phyloP scores from a whole-genome alignment of 2,329 filamentous ascomycete genomes.

The Diaporthe citrichinensis region DNA sequence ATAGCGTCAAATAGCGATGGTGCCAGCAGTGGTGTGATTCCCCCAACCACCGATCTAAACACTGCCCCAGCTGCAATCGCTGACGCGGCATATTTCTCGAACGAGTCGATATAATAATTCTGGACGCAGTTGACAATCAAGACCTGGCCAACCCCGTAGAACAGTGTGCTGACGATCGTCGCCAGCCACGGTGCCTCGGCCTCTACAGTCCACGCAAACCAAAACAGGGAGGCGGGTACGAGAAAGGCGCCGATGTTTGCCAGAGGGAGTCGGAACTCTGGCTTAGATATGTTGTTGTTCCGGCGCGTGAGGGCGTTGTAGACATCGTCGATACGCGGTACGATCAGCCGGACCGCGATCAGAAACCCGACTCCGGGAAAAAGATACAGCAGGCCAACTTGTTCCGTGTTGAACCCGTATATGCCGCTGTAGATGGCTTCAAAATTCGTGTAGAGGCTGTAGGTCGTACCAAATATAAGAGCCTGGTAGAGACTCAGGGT shows the following conservation, averaged over 20 bases:
- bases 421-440: slow-evolving; percentile 34
- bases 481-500: slow-evolving; percentile 37
- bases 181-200: slow-evolving; percentile 49
- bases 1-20: slow-evolving; percentile 31
- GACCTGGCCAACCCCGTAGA: slow-evolving; percentile 66
- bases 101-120: slow-evolving; percentile 67
- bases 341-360: slow-evolving; percentile 34
- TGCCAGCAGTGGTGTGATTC: slow-evolving; percentile 33
- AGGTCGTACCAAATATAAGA: slow-evolving; percentile 35
- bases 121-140: slow-evolving; percentile 66
- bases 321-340: slow-evolving; percentile 37
- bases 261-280: slow-evolving; percentile 34
- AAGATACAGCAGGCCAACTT: slow-evolving; percentile 36
- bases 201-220: slow-evolving; percentile 48
- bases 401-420: slow-evolving; percentile 37
- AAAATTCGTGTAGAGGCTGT: slow-evolving; percentile 38
- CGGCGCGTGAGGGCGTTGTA: slow-evolving; percentile 31
- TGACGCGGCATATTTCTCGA: slow-evolving; percentile 49
- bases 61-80: slow-evolving; percentile 57
- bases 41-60: slow-evolving; percentile 42
- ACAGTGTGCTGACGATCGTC: slow-evolving; percentile 63
- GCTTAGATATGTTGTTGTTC: slow-evolving; percentile 34
- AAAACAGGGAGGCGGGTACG: slow-evolving; percentile 59
- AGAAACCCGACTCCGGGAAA: slow-evolving; percentile 33
- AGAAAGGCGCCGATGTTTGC: slow-evolving; percentile 36